Evolutionary conservation across 768 basidiomycete genomes (phyloP), one percentile per base, ranked within the genome.

Genomic region (Pleurotus sapidus): DNA sequence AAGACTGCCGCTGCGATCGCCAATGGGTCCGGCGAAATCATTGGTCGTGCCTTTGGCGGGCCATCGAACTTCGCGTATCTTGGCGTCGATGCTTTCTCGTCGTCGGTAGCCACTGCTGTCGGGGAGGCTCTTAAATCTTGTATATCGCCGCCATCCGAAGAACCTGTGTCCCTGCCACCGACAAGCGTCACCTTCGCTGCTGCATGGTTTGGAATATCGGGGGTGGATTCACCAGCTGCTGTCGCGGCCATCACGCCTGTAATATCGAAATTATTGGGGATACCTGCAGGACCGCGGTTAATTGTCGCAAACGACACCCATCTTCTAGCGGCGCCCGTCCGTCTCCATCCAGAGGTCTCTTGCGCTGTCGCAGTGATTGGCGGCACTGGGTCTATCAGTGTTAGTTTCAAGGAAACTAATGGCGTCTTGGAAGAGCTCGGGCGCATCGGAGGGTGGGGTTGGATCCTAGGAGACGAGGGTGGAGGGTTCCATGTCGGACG

Each of bases 11-110:
- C 82, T 5, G 89, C 82, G 58, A 83, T 95, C 68, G 77, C 78
- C 59, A 77, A 86, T 66, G 62, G 67, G 17, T 61, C 76, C 2
- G 89, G 91, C 60, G 70, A 72, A 4, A 79, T 92, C 62, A 57
- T 91, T 45, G 87, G 86, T 1, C 85, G 88, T 45, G 90, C 84
- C 1, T 68, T 76, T 15, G 85, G 84, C 6, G 91, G 91, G 2
- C 89, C 91, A 1, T 93, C 93, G 62, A 96, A 96, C 71, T 90
- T 90, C 70, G 80, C 91, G 20, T 91, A 91, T 72, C 84, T 93
- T 64, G 78, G 86, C 30, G 65, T 83, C 15, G 70, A 79, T n/a
- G 78, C 73, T 37, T 92, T 91, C 72, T 74, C 80, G 46, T 63
- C 70, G 3, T 78, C 83, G 5, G 75, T 93, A 42, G 68, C 68